A percentile compares a stretch with the other conserved stretches of the same genome.
These are phyloP conservation scores for Xylariales sp. DNA, from an alignment of 2,329 filamentous ascomycete species.

Conservation along the genomic window DNA sequence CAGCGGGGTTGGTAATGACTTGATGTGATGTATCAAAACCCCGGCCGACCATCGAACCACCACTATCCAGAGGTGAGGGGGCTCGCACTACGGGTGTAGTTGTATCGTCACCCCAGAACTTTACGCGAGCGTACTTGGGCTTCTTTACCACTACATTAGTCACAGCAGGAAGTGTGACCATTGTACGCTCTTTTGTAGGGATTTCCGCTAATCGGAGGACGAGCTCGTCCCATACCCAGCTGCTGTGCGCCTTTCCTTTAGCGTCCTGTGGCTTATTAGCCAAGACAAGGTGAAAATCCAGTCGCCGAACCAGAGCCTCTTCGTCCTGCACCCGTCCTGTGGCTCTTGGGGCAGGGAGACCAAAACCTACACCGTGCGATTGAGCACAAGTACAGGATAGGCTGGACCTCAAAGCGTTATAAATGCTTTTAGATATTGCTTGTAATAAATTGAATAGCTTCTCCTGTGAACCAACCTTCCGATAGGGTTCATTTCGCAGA, in stretches of 20 bases:
- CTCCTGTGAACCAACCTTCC: slow-evolving; percentile 37
- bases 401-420: slow-evolving; percentile 42
- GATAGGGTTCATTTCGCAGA: slow-evolving; percentile 40
- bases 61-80: background rate
- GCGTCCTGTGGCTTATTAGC: slow-evolving; percentile 18
- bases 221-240: slow-evolving; percentile 37
- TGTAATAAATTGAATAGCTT: slow-evolving; percentile 40
- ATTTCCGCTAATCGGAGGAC: slow-evolving; percentile 25
- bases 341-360: slow-evolving; percentile 26
- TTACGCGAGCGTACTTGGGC: slow-evolving; percentile 9
- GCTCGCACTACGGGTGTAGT: background rate
- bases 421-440: slow-evolving; percentile 41
- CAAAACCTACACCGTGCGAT: slow-evolving; percentile 40
- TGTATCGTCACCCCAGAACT: slow-evolving; percentile 12
- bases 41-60: background rate
- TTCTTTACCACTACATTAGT: slow-evolving; percentile 18
- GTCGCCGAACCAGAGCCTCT: slow-evolving; percentile 31
- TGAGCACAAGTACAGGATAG: slow-evolving; percentile 40
- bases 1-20: background rate
- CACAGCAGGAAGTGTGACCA: slow-evolving; percentile 4
- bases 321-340: slow-evolving; percentile 38
- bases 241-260: slow-evolving; percentile 25
- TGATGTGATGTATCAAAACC: slow-evolving; percentile 7
- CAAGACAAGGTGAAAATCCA: slow-evolving; percentile 30
- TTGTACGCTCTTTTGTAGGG: slow-evolving; percentile 11